Conservation (phyloP, 2,329 filamentous ascomycete genomes). For the Stenocarpella maydis region DNA sequence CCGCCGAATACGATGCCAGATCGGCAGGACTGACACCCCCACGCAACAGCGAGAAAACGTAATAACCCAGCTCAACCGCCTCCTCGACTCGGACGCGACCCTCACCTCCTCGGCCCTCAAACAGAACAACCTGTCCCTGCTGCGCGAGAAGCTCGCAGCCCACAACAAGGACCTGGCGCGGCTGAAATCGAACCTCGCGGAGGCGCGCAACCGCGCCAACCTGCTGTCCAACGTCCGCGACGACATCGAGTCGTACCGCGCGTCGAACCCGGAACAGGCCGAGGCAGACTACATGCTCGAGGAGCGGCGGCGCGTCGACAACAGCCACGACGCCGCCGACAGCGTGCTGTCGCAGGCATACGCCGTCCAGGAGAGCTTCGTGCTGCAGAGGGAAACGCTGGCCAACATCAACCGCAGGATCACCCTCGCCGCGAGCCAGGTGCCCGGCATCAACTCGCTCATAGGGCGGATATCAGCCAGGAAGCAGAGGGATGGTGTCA, state of each 20-base stretch:
- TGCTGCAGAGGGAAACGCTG: slow-evolving; percentile 85
- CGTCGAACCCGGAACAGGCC: slow-evolving; percentile 79
- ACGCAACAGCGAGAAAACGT: slow-evolving; percentile 77
- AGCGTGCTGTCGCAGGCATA: slow-evolving; percentile 94
- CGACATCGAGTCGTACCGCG: slow-evolving; percentile 90
- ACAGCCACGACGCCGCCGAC: slow-evolving; percentile 89
- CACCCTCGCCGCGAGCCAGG: slow-evolving; percentile 85
- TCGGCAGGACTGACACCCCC: slow-evolving; percentile 30
- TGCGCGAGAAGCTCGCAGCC: slow-evolving; percentile 87
- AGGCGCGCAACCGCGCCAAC: slow-evolving; percentile 87
- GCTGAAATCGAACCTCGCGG: slow-evolving; percentile 75
- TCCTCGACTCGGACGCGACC: slow-evolving; percentile 90
- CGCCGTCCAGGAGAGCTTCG: slow-evolving; percentile 92
- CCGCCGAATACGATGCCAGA: neutral
- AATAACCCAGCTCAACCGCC: slow-evolving; percentile 82
- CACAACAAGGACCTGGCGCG: slow-evolving; percentile 85
- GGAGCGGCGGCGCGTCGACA: slow-evolving; percentile 85
- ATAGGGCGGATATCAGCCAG: slow-evolving; percentile 94
- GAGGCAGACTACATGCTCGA: slow-evolving; percentile 98
- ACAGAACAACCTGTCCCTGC: slow-evolving; percentile 91
- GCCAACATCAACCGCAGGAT: slow-evolving; percentile 91
- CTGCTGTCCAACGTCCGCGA: slow-evolving; percentile 89
- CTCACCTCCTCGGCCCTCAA: slow-evolving; percentile 93
- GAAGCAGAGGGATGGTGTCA: slow-evolving; percentile 93
- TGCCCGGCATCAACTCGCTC: slow-evolving; percentile 90